Evolutionary conservation across 176 grass and related monocot species (phyloP), one percentile per base, ranked within the genome.

Genomic region (Metroxylon sagu): DNA sequence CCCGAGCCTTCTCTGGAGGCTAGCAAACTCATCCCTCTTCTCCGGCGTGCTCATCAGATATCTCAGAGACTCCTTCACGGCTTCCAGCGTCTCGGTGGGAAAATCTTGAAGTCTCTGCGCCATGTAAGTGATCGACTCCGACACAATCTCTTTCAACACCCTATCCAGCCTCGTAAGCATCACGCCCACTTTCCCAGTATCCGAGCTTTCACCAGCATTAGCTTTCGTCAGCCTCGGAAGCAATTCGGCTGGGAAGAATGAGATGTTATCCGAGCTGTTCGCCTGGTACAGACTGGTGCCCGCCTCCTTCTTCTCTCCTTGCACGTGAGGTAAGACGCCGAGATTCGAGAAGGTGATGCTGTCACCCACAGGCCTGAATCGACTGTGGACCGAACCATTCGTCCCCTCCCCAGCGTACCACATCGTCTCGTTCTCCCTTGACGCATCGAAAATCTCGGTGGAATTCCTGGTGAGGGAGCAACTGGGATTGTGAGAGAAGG

Each of bases 381-480:
- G 64, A 71, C 94, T 98, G 72, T 98, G 94, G 12, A 98, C 94
- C 2, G 94, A 98, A 31, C 94, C 94, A 69, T 98, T 98, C 18
- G 88, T 98, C 16, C 94, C 94, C 76, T 98, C 94, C 14, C 94
- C 94, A 1, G 87, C 88, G 28, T 73, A 65, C 79, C 79, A 82
- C 56, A 82, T 76, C 39, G 76, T 55, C 14, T 82, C 79, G 18
- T 71, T 82, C 16, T 82, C 79, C 54, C 79, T 76, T 0, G 79
- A 83, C 61, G 63, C 67, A 18, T 89, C 88, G 56, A 85, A 93
- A 63, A 85, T 92, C 58, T 97, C 94, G 51, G 88, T 98, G 48
- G 88, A 92, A 72, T 93, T 98, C 56, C 83, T 81, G 15, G 94
- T 98, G n/a, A 98, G 70, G 35, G 94, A 98, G 76, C 94, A 98